Evolutionary conservation across 208 protist genomes (phyloP).

Genomic region (Strigomonas culicis): DNA sequence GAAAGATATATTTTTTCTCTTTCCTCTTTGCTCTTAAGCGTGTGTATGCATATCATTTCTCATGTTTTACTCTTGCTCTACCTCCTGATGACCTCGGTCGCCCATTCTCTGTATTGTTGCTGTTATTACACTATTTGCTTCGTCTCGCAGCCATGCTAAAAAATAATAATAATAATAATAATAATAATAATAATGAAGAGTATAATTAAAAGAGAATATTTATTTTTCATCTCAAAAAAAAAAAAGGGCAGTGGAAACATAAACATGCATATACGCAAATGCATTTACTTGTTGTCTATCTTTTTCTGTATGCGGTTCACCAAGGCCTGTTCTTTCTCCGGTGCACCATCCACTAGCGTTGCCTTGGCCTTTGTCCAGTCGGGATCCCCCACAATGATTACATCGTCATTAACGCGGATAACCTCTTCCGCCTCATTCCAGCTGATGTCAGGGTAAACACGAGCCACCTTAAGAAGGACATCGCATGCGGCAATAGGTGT

Average conservation of each 20-base stretch:
- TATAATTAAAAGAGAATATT: background rate
- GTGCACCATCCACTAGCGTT: slow-evolving; percentile 46
- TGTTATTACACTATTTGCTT: too few relatives aligned
- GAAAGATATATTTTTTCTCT: background rate
- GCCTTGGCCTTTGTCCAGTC: slow-evolving; percentile 64
- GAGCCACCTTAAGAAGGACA: slow-evolving; percentile 52
- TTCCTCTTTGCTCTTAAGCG: too few relatives aligned
- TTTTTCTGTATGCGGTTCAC: background rate
- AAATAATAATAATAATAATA: background rate
- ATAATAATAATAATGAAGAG: background rate
- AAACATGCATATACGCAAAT: background rate
- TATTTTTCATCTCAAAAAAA: too few relatives aligned
- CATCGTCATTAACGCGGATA: slow-evolving; percentile 66
- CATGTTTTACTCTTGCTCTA: too few relatives aligned
- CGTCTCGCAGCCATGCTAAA: too few relatives aligned
- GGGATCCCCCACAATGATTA: slow-evolving; percentile 67
- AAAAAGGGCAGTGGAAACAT: background rate
- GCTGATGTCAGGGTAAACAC: slow-evolving; percentile 73
- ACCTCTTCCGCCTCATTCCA: slow-evolving; percentile 72
- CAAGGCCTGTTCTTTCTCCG: slow-evolving; percentile 4
- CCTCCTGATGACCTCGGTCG: too few relatives aligned
- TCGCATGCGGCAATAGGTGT: slow-evolving; percentile 71
- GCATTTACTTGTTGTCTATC: background rate
- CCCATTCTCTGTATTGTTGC: too few relatives aligned
- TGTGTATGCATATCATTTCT: too few relatives aligned